Evolutionary conservation across 2,329 filamentous ascomycete species (phyloP).

Genomic region (Cytospora leucostoma): DNA sequence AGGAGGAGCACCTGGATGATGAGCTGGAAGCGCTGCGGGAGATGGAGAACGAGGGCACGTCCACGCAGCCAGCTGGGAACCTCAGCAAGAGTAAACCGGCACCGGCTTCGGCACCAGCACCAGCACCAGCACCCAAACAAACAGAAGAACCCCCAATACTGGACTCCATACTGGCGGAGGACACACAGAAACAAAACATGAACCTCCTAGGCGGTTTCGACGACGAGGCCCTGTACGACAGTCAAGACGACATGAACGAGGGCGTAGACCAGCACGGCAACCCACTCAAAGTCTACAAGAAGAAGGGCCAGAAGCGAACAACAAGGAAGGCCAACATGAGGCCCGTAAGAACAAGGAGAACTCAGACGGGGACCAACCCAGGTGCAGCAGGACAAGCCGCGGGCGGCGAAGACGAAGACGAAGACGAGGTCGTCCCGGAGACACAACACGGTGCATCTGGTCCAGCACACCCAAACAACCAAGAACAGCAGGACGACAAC

Average conservation of each 20-base stretch:
- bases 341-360: constrained; percentile 53
- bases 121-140: neutral
- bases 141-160: constrained; percentile 26
- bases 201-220: constrained; percentile 62
- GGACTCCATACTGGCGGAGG: constrained; percentile 45
- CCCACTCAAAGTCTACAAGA: constrained; percentile 70
- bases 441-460: constrained; percentile 38
- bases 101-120: no score
- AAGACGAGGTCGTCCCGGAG: constrained; percentile 45
- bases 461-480: neutral
- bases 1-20: constrained; percentile 70
- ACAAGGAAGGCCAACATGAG: constrained; percentile 69
- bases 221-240: constrained; percentile 61
- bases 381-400: neutral
- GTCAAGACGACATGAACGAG: constrained; percentile 51
- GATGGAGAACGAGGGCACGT: constrained; percentile 52
- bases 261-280: constrained; percentile 55
- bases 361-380: constrained; percentile 37
- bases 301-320: constrained; percentile 80
- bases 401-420: constrained; percentile 36
- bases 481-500: neutral
- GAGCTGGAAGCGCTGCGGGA: constrained; percentile 75
- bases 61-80: neutral
- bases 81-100: constrained; percentile 17
- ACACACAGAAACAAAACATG: constrained; percentile 45